These are phyloP conservation scores for Pouteria glomerata DNA, from an alignment of 148 eudicot species.

Conservation along the genomic window DNA sequence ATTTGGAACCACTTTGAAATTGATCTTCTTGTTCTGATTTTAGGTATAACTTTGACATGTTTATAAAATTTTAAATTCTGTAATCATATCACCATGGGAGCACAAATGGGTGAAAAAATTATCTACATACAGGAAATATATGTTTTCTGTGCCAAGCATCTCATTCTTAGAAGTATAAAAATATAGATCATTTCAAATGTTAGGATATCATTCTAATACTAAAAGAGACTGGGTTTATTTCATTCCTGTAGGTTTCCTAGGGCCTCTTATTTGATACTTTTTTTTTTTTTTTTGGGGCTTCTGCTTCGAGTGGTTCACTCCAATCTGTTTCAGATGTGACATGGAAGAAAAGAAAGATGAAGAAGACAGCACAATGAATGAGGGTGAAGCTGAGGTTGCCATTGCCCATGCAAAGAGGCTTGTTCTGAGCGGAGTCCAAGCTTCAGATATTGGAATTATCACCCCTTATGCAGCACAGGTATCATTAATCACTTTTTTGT, in stretches of 20 bases:
- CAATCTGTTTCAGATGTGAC: constrained; percentile 56
- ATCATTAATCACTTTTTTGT: not conserved
- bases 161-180: not conserved
- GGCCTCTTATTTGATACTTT: not conserved
- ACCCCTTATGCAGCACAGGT: constrained; percentile 97
- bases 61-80: not conserved
- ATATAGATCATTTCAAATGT: not conserved
- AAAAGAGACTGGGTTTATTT: not conserved
- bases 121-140: not conserved
- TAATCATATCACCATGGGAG: not conserved
- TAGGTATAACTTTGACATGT: not conserved
- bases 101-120: not conserved
- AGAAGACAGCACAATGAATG: constrained; percentile 96
- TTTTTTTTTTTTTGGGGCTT: not conserved
- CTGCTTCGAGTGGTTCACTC: constrained; percentile 7
- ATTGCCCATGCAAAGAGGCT: constrained; percentile 89
- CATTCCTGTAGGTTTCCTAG: not conserved
- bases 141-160: not conserved
- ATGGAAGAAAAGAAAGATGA: constrained; percentile 99
- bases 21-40: not conserved
- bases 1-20: not conserved
- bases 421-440: constrained; percentile 73
- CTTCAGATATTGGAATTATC: constrained; percentile 88
- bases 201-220: not conserved
- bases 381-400: constrained; percentile 96